These are phyloP conservation scores for Ogataea parapolymorpha DNA, from an alignment of 805 yeast species.

Conservation along the genomic window DNA sequence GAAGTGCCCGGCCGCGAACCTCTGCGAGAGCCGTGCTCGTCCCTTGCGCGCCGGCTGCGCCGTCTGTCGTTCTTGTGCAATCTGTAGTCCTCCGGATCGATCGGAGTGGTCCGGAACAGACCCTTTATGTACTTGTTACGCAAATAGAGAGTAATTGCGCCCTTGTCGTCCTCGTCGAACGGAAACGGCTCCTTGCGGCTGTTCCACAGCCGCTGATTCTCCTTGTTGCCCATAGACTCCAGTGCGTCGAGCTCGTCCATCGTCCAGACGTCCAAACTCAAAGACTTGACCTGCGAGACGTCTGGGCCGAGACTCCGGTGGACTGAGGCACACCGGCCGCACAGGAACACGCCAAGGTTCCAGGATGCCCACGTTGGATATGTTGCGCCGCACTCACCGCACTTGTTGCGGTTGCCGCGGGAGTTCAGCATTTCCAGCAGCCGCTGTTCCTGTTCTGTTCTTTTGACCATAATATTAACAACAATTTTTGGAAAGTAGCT, in stretches of 20 bases:
- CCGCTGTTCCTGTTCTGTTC: slow-evolving; percentile 27
- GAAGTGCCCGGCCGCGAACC: slow-evolving; percentile 41
- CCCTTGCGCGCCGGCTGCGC: background rate
- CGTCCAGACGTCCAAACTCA: slow-evolving; percentile 72
- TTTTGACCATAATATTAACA: slow-evolving; percentile 3
- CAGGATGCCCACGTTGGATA: slow-evolving; percentile 58
- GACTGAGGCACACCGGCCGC: slow-evolving; percentile 81
- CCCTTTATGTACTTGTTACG: slow-evolving; percentile 70
- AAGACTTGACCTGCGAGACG: slow-evolving; percentile 63
- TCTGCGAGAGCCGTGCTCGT: background rate
- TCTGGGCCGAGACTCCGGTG: slow-evolving; percentile 66
- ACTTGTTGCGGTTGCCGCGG: slow-evolving; percentile 58
- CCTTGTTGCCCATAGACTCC: slow-evolving; percentile 56
- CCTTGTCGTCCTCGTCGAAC: slow-evolving; percentile 67
- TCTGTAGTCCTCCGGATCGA: slow-evolving; percentile 36
- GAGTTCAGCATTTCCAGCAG: slow-evolving; percentile 59
- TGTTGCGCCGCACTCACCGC: slow-evolving; percentile 73
- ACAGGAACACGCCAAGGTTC: slow-evolving; percentile 65
- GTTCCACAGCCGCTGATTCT: slow-evolving; percentile 63
- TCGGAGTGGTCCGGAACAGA: slow-evolving; percentile 44
- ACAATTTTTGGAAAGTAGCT: background rate
- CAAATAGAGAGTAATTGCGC: slow-evolving; percentile 52
- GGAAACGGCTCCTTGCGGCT: slow-evolving; percentile 67
- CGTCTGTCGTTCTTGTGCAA: slow-evolving; percentile 15
- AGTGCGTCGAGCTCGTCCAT: slow-evolving; percentile 47